A percentile compares a stretch with the other conserved stretches of the same genome.
Evolutionary conservation across 192 early-diverging fungal genomes (phyloP).

Genomic region (Oehlia diaphana): DNA sequence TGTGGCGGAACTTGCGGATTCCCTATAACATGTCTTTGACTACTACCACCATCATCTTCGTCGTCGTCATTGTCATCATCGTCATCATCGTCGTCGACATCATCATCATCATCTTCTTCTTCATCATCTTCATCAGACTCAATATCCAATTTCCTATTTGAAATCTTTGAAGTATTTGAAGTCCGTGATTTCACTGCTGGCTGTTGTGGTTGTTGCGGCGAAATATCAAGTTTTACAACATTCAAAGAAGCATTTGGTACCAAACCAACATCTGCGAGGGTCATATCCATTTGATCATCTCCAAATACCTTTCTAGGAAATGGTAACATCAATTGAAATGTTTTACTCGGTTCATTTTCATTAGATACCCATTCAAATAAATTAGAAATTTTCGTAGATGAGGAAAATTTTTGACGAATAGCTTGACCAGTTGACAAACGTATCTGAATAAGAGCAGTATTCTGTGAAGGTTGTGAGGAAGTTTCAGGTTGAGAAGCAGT

Average conservation of each 20-base stretch:
- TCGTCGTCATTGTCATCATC: too few species aligned
- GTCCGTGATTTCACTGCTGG: not conserved
- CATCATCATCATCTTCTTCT: too few species aligned
- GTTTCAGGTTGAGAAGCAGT: not conserved
- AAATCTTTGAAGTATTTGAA: not conserved
- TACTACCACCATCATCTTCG: too few species aligned
- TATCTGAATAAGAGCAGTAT: not conserved
- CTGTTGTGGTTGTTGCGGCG: not conserved
- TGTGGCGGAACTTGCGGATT: not conserved
- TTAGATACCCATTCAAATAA: not conserved
- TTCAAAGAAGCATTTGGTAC: not conserved
- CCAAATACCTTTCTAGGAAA: not conserved
- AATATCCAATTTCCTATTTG: too few species aligned
- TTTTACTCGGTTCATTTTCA: not conserved
- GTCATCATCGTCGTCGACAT: too few species aligned
- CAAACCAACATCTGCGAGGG: not conserved
- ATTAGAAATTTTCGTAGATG: not conserved
- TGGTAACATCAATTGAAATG: not conserved
- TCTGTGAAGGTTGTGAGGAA: not conserved
- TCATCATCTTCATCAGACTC: too few species aligned
- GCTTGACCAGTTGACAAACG: conserved; percentile 8
- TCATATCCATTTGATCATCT: not conserved
- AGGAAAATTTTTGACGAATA: not conserved
- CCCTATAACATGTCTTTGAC: too few species aligned
- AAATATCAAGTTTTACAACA: not conserved